Conservation (phyloP, 73 alveolate species). For the Paramecium biaurelia region DNA sequence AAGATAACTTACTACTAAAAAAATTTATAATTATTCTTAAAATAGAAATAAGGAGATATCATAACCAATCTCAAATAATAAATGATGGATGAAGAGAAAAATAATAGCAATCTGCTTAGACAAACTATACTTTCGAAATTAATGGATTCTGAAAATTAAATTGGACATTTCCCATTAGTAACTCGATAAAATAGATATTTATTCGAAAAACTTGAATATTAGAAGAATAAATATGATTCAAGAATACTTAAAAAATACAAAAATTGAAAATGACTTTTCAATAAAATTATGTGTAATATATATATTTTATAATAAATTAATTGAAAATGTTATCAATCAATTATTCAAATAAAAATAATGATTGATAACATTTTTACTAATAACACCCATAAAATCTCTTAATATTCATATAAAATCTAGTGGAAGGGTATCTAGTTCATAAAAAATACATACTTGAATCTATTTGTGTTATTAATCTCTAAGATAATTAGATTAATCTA, state of each 20-base stretch:
- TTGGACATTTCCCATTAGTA: conserved; percentile 24
- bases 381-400: too few relatives aligned
- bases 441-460: too few relatives aligned
- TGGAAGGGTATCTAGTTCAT: too few relatives aligned
- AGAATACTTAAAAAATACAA: background rate
- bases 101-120: background rate
- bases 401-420: too few relatives aligned
- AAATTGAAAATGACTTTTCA: background rate
- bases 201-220: conserved; percentile 16
- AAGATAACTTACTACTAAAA: conserved; percentile 19
- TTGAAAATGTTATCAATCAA: too few relatives aligned
- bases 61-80: background rate
- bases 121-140: background rate
- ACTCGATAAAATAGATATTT: background rate
- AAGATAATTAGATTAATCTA: too few relatives aligned
- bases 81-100: background rate
- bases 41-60: background rate
- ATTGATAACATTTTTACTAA: too few relatives aligned
- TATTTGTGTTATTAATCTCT: too few relatives aligned
- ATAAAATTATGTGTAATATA: background rate
- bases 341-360: too few relatives aligned
- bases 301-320: background rate
- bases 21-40: background rate
- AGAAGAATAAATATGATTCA: too few relatives aligned
- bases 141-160: background rate